A percentile compares a stretch with the other conserved stretches of the same genome.
phyloP scores from a whole-genome alignment of 2,329 filamentous ascomycete genomes.

The Trichoderma aggressivum region DNA sequence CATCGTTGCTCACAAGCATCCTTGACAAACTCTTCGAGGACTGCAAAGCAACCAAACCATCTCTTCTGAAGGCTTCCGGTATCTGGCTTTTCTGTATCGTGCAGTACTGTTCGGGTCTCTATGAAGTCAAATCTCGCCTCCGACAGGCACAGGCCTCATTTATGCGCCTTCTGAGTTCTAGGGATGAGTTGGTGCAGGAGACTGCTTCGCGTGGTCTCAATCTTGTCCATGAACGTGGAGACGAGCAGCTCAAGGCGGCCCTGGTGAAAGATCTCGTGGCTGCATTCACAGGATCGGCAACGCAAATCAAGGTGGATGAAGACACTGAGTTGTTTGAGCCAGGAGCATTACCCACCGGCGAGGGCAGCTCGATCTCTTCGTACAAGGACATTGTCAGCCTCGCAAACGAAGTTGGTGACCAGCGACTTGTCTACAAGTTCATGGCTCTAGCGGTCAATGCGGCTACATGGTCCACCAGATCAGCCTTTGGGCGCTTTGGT shows the following conservation, averaged over 20 bases:
- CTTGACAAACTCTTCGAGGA: conserved; percentile 72
- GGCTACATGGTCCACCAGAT: conserved; percentile 94
- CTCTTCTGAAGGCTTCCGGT: conserved; percentile 83
- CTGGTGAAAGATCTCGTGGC: conserved; percentile 84
- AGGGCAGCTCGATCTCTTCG: conserved; percentile 84
- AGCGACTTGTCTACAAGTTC: conserved; percentile 94
- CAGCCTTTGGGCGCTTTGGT: conserved; percentile 91
- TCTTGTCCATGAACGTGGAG: conserved; percentile 92
- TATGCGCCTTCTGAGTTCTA: conserved; percentile 78
- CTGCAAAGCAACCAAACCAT: conserved; percentile 81
- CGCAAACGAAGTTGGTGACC: conserved; percentile 94
- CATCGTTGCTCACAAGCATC: conserved; percentile 48
- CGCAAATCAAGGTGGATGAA: conserved; percentile 76
- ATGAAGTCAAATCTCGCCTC: conserved; percentile 68
- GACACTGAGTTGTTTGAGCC: conserved; percentile 94
- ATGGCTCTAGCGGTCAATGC: conserved; percentile 97
- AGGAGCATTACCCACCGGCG: conserved; percentile 83
- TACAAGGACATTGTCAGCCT: conserved; percentile 97
- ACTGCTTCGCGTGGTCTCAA: conserved; percentile 86
- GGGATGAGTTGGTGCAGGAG: conserved; percentile 94
- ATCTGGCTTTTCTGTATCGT: conserved; percentile 94
- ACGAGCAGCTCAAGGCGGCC: conserved; percentile 72
- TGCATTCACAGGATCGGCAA: conserved; percentile 76
- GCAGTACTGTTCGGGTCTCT: conserved; percentile 81
- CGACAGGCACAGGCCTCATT: conserved; percentile 82